phyloP scores from a whole-genome alignment of 306 rosid genomes.

The Urtica urens region DNA sequence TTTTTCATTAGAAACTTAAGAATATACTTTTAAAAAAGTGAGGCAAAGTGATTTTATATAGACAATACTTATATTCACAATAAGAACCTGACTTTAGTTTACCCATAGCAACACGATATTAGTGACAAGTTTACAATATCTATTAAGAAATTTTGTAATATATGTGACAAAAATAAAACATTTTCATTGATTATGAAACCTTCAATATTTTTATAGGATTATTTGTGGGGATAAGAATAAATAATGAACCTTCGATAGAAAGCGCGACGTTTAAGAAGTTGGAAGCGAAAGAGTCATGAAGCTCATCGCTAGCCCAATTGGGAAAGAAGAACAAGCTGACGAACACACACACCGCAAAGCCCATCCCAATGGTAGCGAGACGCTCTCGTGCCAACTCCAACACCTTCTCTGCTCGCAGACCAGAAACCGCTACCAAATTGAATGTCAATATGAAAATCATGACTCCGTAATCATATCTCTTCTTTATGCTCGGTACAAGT shows the following conservation, averaged over 20 bases:
- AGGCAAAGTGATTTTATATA: too few species aligned
- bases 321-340: slow-evolving; percentile 59
- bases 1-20: too few species aligned
- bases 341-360: slow-evolving; percentile 49
- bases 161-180: too few species aligned
- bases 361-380: slow-evolving; percentile 49
- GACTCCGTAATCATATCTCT: slow-evolving; percentile 68
- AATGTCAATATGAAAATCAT: slow-evolving; percentile 67
- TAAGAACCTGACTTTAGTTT: too few species aligned
- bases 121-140: too few species aligned
- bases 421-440: slow-evolving; percentile 70
- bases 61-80: too few species aligned
- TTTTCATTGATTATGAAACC: too few species aligned
- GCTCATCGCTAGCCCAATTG: slow-evolving; percentile 79
- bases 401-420: slow-evolving; percentile 36
- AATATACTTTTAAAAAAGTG: too few species aligned
- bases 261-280: slow-evolving; percentile 44
- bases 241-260: slow-evolving; percentile 45
- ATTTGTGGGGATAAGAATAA: too few species aligned
- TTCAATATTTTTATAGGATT: too few species aligned
- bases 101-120: too few species aligned
- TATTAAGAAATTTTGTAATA: too few species aligned
- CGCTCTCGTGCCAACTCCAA: slow-evolving; percentile 56
- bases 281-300: slow-evolving; percentile 48
- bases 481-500: slow-evolving; percentile 47